These are phyloP conservation scores for Saccharum officinarum DNA, from an alignment of 176 grass and related monocot genomes.

Conservation along the genomic window DNA sequence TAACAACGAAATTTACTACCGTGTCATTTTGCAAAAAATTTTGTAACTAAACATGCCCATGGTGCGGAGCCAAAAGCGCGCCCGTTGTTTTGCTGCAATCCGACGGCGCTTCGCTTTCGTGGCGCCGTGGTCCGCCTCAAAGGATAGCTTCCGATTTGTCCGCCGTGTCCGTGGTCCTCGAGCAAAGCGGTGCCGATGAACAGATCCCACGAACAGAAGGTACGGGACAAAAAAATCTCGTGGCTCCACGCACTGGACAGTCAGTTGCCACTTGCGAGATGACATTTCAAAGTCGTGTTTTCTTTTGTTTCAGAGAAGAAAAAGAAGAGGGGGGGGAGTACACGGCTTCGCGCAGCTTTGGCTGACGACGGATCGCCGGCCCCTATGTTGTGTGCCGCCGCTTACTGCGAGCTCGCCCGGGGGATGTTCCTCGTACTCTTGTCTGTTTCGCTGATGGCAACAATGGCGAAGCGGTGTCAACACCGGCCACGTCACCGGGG, in stretches of 20 bases:
- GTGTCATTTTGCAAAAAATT: no score
- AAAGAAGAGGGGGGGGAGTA: not conserved
- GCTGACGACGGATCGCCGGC: slow-evolving; percentile 1
- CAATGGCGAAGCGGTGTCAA: not conserved
- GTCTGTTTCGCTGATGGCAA: not conserved
- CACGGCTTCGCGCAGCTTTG: not conserved
- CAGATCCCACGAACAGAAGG: not conserved
- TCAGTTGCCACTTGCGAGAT: not conserved
- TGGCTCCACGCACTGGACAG: not conserved
- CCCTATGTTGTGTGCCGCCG: slow-evolving; percentile 29
- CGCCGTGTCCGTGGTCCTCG: not conserved
- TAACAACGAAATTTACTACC: no score
- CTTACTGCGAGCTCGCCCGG: not conserved
- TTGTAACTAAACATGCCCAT: not conserved
- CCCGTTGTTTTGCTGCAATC: slow-evolving; percentile 38
- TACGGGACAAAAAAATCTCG: not conserved
- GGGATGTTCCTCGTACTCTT: not conserved
- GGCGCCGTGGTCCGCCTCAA: not conserved
- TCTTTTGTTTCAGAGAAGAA: not conserved
- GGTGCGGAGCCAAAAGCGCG: not conserved
- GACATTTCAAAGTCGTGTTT: not conserved
- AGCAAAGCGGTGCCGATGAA: not conserved
- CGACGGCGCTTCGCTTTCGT: slow-evolving; percentile 34
- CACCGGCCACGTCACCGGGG: not conserved
- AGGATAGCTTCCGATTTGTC: not conserved